Percentiles rank a stretch among this genome's conserved stretches.
phyloP scores from a whole-genome alignment of 192 early-diverging fungal genomes.

The Linnemannia schmuckeri region DNA sequence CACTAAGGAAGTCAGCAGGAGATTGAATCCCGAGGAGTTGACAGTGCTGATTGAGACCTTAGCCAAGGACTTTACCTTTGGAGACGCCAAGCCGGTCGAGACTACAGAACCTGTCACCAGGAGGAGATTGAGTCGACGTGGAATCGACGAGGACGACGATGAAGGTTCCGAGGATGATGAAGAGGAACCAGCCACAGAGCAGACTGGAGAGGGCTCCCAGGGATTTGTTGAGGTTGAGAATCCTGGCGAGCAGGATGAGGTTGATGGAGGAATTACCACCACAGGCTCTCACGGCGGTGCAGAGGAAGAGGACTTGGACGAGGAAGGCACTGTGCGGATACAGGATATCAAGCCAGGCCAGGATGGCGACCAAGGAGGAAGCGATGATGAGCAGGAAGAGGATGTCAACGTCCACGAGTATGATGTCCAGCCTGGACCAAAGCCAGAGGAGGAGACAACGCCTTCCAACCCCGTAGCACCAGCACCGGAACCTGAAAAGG shows the following conservation, averaged over 20 bases:
- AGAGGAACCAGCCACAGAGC: not conserved
- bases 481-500: not conserved
- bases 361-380: not conserved
- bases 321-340: conserved; percentile 23
- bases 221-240: not conserved
- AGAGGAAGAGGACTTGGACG: conserved; percentile 17
- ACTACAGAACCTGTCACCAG: not conserved
- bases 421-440: conserved; percentile 13
- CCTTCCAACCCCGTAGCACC: not conserved
- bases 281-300: not conserved
- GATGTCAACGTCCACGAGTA: conserved; percentile 51
- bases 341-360: not conserved
- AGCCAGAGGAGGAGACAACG: not conserved
- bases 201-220: not conserved
- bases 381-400: conserved; percentile 7
- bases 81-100: not conserved
- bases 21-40: conserved; percentile 39
- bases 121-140: not conserved
- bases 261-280: not conserved
- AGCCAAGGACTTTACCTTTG: conserved; percentile 37
- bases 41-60: conserved; percentile 29
- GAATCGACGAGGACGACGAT: conserved; percentile 6
- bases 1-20: conserved; percentile 46
- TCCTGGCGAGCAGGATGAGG: not conserved
- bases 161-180: conserved; percentile 9